Conservation (phyloP, 2,329 filamentous ascomycete genomes). For the Penicillium frequentans region DNA sequence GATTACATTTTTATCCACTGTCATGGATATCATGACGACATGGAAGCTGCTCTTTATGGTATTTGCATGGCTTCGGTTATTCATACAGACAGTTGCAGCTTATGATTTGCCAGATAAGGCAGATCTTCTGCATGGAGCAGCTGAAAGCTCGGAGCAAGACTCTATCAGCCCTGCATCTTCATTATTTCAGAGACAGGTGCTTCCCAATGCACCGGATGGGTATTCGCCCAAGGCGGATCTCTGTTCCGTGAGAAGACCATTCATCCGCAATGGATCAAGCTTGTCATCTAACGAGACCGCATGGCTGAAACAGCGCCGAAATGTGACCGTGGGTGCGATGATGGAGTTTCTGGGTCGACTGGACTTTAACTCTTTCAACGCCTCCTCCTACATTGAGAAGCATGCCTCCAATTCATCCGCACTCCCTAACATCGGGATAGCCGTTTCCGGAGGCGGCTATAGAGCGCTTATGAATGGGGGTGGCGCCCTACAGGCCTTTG, state of each 20-base stretch:
- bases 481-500: constrained; percentile 76
- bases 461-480: constrained; percentile 82
- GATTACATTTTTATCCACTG: no score
- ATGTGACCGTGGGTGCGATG: constrained; percentile 74
- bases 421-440: background rate
- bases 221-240: constrained; percentile 69
- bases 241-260: constrained; percentile 70
- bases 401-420: background rate
- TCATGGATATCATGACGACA: no score
- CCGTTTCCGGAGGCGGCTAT: constrained; percentile 63
- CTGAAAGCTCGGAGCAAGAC: no score
- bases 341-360: constrained; percentile 67
- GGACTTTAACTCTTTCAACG: constrained; percentile 55
- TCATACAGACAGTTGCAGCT: no score
- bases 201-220: constrained; percentile 61
- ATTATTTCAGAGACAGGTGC: constrained; percentile 31
- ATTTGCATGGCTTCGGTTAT: no score
- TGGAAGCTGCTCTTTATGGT: no score
- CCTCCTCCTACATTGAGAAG: background rate
- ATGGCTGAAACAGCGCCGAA: constrained; percentile 72
- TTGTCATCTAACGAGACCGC: constrained; percentile 69
- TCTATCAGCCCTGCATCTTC: background rate
- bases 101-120: no score
- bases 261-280: constrained; percentile 61
- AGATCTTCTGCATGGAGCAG: no score